phyloP scores from a whole-genome alignment of 2,329 filamentous ascomycete genomes.

The Xylariomycetidae sp. region DNA sequence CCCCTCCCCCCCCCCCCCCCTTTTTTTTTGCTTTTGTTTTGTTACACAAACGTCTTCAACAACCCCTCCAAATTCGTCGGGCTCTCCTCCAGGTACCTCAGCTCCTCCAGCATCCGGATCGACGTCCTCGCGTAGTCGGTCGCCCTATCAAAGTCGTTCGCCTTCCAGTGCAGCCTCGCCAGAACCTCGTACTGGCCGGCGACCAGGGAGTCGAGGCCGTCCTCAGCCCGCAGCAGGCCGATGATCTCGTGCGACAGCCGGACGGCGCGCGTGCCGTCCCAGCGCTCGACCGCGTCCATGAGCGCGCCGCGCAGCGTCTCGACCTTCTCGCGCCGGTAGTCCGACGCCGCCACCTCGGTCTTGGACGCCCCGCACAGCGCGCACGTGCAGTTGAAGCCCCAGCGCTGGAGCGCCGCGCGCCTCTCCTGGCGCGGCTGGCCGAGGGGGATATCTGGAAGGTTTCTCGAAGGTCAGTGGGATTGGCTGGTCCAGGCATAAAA shows the following conservation, averaged over 20 bases:
- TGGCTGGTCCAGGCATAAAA: too few relatives aligned
- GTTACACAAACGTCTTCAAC: slow-evolving; percentile 18
- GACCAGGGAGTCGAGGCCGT: slow-evolving; percentile 26
- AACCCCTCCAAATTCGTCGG: slow-evolving; percentile 14
- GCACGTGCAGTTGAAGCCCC: slow-evolving; percentile 31
- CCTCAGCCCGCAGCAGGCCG: slow-evolving; percentile 22
- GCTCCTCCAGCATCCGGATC: slow-evolving; percentile 23
- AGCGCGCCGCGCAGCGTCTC: slow-evolving; percentile 19
- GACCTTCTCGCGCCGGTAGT: slow-evolving; percentile 26
- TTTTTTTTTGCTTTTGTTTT: too few relatives aligned
- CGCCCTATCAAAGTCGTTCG: slow-evolving; percentile 22
- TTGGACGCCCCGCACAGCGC: slow-evolving; percentile 24
- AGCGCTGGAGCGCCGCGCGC: slow-evolving; percentile 21
- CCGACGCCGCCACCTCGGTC: slow-evolving; percentile 23
- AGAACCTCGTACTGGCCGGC: slow-evolving; percentile 30
- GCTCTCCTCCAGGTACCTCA: slow-evolving; percentile 23
- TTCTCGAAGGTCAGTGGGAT: background rate
- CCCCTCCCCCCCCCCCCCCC: too few relatives aligned
- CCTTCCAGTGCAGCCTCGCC: slow-evolving; percentile 28
- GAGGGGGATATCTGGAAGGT: slow-evolving; percentile 22
- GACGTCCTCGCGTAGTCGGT: slow-evolving; percentile 24
- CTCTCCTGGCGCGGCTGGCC: slow-evolving; percentile 24
- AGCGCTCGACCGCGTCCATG: slow-evolving; percentile 19
- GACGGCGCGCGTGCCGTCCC: slow-evolving; percentile 23
- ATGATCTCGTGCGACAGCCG: slow-evolving; percentile 24